Base-by-base conservation (phyloP, 202 grass and related monocot genomes). In the Bolboschoenoplectus hybrid region DNA sequence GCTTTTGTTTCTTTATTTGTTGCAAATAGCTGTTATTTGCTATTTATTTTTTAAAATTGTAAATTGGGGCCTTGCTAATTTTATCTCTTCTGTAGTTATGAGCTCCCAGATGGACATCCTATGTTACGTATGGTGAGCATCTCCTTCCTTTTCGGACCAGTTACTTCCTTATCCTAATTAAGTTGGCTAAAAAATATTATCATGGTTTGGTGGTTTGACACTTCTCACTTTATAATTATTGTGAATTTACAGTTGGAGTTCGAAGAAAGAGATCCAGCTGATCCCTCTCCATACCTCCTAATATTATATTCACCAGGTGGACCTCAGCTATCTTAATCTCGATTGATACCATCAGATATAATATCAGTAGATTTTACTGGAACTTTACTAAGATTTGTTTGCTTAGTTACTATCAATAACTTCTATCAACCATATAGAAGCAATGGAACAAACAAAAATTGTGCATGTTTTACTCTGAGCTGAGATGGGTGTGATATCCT, bases 91-190 rank as follows among this genome's bases (percentile, higher is more conserved):
- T 92, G 72, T 90, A 99, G 97, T 6, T 99, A 99, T 2, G 97
- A 97, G 75, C 82, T 99, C 89, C 93, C 93, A 87, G 97, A 99
- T 92, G 87, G 82, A n/a, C 97, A 99, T 81, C 86, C 86, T 82
- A 87, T 99, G 6, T 67, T 94, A 62, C 72, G 86, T 57, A 70
- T 81, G 92, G 97, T 99, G 57, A 99, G 89, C 82, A 82, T 65
- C 82, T 49, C 89, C 41, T 46, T 16, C 9, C 52, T 88, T 89
- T 81, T 83, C 32, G 32, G 71, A 71, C 4, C 45, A 74, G 19
- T 86, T 86, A 19, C 62, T 55, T 87, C 11, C 68, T 87, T 68
- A 69, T 44, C 1, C 17, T 71, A 40, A 3, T 55, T 58, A 69
- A 41, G 11, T 71, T 20, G 16, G 17, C 44, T 84, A 53, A n/a